These are phyloP conservation scores for Aspergillus sp. DNA, from an alignment of 2,329 filamentous ascomycete species.

Conservation along the genomic window DNA sequence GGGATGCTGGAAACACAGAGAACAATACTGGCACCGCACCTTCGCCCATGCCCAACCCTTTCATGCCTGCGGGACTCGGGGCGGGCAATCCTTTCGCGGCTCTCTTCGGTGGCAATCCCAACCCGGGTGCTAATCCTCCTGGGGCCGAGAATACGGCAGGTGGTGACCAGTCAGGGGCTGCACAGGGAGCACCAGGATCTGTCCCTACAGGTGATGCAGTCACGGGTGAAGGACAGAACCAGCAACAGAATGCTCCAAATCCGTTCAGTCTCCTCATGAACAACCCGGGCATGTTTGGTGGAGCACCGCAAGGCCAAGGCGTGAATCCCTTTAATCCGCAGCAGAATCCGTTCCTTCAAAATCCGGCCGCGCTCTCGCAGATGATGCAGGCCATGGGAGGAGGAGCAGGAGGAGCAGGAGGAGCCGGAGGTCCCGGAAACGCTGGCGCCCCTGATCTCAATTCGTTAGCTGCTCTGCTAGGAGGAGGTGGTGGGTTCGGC, in stretches of 20 bases:
- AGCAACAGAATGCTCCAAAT: conserved; percentile 44
- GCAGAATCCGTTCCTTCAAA: conserved; percentile 50
- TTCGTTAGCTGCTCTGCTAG: conserved; percentile 42
- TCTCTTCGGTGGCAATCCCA: conserved; percentile 42
- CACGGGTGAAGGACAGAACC: conserved; percentile 24
- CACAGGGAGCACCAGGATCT: conserved; percentile 22
- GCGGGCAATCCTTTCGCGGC: conserved; percentile 54
- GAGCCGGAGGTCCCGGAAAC: conserved; percentile 21
- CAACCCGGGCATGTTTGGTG: conserved; percentile 34
- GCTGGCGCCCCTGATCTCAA: conserved; percentile 24
- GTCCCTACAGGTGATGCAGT: conserved; percentile 22
- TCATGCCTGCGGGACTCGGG: conserved; percentile 18
- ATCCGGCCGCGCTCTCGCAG: conserved; percentile 51
- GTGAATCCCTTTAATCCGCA: conserved; percentile 41
- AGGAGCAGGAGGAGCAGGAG: conserved; percentile 11
- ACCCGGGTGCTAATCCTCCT: conserved; percentile 19
- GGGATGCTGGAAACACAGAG: conserved; percentile 15
- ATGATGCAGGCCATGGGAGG: conserved; percentile 47
- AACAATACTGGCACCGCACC: conserved; percentile 37
- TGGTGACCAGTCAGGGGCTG: conserved; percentile 20
- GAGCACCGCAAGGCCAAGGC: conserved; percentile 26
- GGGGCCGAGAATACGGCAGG: conserved; percentile 24
- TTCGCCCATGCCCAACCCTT: conserved; percentile 32
- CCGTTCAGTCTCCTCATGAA: conserved; percentile 55
- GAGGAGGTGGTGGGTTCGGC: conserved; percentile 43